phyloP scores from a whole-genome alignment of 2,329 filamentous ascomycete species.

The Fusarium papillatum region DNA sequence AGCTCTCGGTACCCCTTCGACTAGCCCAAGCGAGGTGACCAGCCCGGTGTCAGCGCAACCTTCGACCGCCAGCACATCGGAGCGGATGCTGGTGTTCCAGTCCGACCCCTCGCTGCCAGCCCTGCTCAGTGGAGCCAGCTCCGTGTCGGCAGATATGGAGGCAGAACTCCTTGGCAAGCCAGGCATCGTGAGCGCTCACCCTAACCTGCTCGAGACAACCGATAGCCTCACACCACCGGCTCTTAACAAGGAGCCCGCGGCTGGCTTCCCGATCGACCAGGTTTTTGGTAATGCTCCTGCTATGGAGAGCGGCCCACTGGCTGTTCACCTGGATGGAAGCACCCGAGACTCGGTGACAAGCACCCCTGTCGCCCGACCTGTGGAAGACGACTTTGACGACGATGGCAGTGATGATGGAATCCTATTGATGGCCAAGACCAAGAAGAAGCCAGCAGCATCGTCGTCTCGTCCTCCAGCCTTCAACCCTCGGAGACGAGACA shows the following conservation, averaged over 20 bases:
- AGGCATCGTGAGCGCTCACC: slow-evolving; percentile 56
- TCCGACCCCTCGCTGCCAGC: slow-evolving; percentile 76
- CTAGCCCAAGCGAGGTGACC: slow-evolving; percentile 66
- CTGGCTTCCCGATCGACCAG: slow-evolving; percentile 62
- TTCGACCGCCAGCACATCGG: slow-evolving; percentile 57
- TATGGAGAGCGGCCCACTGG: slow-evolving; percentile 50
- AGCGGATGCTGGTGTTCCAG: slow-evolving; percentile 66
- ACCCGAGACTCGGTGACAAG: slow-evolving; percentile 41
- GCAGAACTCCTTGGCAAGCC: slow-evolving; percentile 69
- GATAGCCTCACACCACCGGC: slow-evolving; percentile 69
- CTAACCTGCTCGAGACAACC: slow-evolving; percentile 63
- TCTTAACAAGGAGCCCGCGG: slow-evolving; percentile 59
- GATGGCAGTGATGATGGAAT: slow-evolving; percentile 69
- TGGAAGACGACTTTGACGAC: slow-evolving; percentile 60
- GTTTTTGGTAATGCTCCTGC: slow-evolving; percentile 49
- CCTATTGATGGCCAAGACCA: slow-evolving; percentile 66
- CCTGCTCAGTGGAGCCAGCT: slow-evolving; percentile 73
- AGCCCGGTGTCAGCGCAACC: slow-evolving; percentile 61
- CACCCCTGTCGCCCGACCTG: slow-evolving; percentile 43
- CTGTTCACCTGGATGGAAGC: slow-evolving; percentile 44
- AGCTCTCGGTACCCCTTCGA: slow-evolving; percentile 63
- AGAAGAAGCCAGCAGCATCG: slow-evolving; percentile 54
- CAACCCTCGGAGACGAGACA: slow-evolving; percentile 65
- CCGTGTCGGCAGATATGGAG: slow-evolving; percentile 73
- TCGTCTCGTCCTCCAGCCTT: slow-evolving; percentile 45